phyloP scores from a whole-genome alignment of 2,329 filamentous ascomycete species.

The Microsporum audouinii region DNA sequence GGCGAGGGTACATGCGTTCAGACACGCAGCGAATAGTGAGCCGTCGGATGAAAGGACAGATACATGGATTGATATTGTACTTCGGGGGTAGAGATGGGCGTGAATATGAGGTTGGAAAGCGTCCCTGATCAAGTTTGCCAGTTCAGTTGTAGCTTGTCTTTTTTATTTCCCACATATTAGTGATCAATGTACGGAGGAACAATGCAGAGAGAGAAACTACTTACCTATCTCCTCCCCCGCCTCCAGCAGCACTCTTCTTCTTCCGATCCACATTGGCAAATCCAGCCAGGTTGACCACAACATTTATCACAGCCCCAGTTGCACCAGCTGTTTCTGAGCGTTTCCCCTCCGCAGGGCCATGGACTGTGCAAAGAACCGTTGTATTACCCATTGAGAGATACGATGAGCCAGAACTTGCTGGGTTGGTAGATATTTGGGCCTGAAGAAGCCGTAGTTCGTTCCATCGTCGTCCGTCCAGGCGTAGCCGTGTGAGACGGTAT shows the following conservation, averaged over 20 bases:
- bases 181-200: neutral
- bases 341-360: conserved; percentile 65
- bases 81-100: conserved; percentile 80
- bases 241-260: conserved; percentile 35
- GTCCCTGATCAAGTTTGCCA: conserved; percentile 56
- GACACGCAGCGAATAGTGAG: conserved; percentile 72
- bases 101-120: conserved; percentile 70
- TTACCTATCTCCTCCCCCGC: conserved; percentile 63
- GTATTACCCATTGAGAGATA: conserved; percentile 98
- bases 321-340: conserved; percentile 38
- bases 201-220: neutral
- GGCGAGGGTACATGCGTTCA: conserved; percentile 85
- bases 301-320: conserved; percentile 56
- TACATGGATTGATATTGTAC: conserved; percentile 68
- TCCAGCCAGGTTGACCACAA: conserved; percentile 74
- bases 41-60: conserved; percentile 87
- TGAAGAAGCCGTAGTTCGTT: conserved; percentile 86
- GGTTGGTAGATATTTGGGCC: conserved; percentile 83
- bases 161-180: neutral
- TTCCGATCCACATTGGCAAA: conserved; percentile 82
- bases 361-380: conserved; percentile 85
- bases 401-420: conserved; percentile 80
- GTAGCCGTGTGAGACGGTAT: conserved; percentile 74
- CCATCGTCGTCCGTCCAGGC: conserved; percentile 80
- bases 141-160: conserved; percentile 54